Conservation (phyloP, 1,284 basidiomycete species). For the Trichosporon coremiiforme region DNA sequence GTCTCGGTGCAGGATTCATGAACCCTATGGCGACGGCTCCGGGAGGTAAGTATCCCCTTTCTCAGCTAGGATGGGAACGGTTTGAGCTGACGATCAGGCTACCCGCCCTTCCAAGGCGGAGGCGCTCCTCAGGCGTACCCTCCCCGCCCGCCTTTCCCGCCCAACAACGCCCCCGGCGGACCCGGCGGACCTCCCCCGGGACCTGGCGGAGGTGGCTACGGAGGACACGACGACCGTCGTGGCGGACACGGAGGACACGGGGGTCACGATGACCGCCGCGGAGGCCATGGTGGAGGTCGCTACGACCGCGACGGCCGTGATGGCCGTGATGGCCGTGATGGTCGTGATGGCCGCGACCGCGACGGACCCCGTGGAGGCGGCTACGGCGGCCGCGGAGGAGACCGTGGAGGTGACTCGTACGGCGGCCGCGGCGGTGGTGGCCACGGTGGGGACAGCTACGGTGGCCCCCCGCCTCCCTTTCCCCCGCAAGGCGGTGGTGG, state of each 20-base stretch:
- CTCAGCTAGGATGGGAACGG: too few species aligned
- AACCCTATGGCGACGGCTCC: slow-evolving; percentile 42
- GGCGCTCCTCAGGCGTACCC: slow-evolving; percentile 63
- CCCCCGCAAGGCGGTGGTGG: slow-evolving; percentile 57
- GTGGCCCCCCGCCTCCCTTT: slow-evolving; percentile 62
- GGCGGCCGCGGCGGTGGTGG: slow-evolving; percentile 7
- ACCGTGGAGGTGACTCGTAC: background rate
- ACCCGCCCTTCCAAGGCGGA: slow-evolving; percentile 28
- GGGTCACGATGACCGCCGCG: slow-evolving; percentile 2
- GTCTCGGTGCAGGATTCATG: slow-evolving; percentile 51
- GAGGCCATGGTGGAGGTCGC: background rate
- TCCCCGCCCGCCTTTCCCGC: slow-evolving; percentile 67
- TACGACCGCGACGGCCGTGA: slow-evolving; percentile 8
- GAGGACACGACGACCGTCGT: slow-evolving; percentile 2
- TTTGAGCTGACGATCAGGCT: slow-evolving; percentile 11
- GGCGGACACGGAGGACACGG: too few species aligned
- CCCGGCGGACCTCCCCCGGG: too few species aligned
- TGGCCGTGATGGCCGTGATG: background rate
- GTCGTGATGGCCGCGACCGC: background rate
- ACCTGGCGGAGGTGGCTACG: background rate
- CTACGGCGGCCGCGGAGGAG: background rate
- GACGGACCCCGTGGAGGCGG: background rate
- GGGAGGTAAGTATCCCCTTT: slow-evolving; percentile 27
- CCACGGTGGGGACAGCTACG: slow-evolving; percentile 15
- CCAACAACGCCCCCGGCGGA: slow-evolving; percentile 50